Conservation (phyloP, 2,329 filamentous ascomycete genomes). For the Pleochaeta shiraiana region DNA sequence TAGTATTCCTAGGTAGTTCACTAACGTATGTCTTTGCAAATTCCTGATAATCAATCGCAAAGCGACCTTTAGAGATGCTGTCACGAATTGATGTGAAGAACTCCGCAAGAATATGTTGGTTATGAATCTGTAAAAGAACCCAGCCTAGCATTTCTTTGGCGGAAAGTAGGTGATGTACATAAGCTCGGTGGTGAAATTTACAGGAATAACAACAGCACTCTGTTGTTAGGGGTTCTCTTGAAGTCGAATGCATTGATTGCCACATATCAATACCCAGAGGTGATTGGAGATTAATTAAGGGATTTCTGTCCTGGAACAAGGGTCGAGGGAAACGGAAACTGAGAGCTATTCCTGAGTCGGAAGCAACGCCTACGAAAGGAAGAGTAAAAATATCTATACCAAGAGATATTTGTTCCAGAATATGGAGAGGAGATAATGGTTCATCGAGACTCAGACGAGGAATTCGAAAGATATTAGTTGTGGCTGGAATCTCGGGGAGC, state of each 20-base stretch:
- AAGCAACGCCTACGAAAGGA: constrained; percentile 50
- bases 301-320: constrained; percentile 6
- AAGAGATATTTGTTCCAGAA: constrained; percentile 52
- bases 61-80: constrained; percentile 35
- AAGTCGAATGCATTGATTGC: constrained; percentile 35
- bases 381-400: constrained; percentile 65
- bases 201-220: constrained; percentile 70
- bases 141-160: constrained; percentile 96
- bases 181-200: constrained; percentile 64
- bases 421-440: constrained; percentile 47
- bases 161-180: constrained; percentile 64
- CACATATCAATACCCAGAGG: constrained; percentile 66
- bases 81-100: constrained; percentile 55
- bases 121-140: constrained; percentile 83
- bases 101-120: constrained; percentile 45
- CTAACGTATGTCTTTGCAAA: constrained; percentile 40
- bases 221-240: constrained; percentile 36
- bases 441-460: constrained; percentile 55
- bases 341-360: constrained; percentile 71
- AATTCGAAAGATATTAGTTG: constrained; percentile 31
- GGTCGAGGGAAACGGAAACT: constrained; percentile 49
- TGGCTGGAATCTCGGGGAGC: constrained; percentile 41
- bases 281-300: constrained; percentile 8
- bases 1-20: constrained; percentile 50
- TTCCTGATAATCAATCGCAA: constrained; percentile 27